Evolutionary conservation across 2,329 filamentous ascomycete genomes (phyloP).

Genomic region (Lizonia empirigonia): DNA sequence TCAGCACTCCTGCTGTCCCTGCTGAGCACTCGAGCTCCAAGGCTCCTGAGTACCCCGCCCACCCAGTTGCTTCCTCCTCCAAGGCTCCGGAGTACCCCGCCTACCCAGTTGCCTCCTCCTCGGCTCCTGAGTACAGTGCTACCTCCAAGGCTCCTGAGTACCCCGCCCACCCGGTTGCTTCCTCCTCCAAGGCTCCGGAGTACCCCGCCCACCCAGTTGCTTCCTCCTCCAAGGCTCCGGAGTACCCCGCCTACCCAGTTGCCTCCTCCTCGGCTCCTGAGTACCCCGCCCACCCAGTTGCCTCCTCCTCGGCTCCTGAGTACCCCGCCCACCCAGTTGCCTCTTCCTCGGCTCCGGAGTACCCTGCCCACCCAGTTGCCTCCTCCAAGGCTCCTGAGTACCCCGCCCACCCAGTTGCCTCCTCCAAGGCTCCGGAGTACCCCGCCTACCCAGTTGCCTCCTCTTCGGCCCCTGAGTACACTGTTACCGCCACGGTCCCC

Average conservation of each 20-base stretch:
- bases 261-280: constrained; percentile 12
- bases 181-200: constrained; percentile 18
- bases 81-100: constrained; percentile 14
- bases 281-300: constrained; percentile 19
- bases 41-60: constrained; percentile 14
- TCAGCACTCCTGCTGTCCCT: constrained; percentile 8
- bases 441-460: constrained; percentile 12
- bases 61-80: background rate
- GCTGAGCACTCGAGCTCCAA: no score
- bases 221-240: constrained; percentile 12
- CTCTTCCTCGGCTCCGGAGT: constrained; percentile 18
- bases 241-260: constrained; percentile 13
- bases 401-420: constrained; percentile 20
- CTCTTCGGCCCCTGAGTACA: constrained; percentile 18
- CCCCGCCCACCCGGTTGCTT: constrained; percentile 20
- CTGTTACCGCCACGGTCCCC: no score
- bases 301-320: constrained; percentile 13
- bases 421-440: constrained; percentile 14
- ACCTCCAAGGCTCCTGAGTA: constrained; percentile 9
- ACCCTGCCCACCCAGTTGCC: constrained; percentile 15
- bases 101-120: constrained; percentile 6
- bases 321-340: constrained; percentile 20
- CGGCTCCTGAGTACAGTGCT: constrained; percentile 18
- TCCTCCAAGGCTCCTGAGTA: constrained; percentile 9
- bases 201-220: constrained; percentile 16